Evolutionary conservation across 768 basidiomycete species (phyloP).

Genomic region (Boletellus ananiceps): DNA sequence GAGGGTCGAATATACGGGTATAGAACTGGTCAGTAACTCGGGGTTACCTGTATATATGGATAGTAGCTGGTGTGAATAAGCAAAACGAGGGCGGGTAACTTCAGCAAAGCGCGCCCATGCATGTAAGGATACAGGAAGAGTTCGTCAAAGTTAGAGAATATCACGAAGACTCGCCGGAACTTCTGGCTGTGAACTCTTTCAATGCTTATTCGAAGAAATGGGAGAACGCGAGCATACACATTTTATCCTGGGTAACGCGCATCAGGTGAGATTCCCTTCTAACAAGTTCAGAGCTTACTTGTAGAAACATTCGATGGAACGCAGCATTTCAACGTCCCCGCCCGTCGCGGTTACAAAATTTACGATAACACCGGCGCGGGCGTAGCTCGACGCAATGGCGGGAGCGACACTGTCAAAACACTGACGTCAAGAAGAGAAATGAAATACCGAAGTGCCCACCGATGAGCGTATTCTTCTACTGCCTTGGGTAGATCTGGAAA

Average conservation of each 20-base stretch:
- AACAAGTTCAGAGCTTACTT: constrained; percentile 49
- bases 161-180: constrained; percentile 88
- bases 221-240: constrained; percentile 53
- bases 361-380: constrained; percentile 86
- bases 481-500: constrained; percentile 79
- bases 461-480: constrained; percentile 96
- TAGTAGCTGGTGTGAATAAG: constrained; percentile 44
- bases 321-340: constrained; percentile 96
- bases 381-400: constrained; percentile 78
- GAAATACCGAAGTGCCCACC: constrained; percentile 43
- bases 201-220: constrained; percentile 15
- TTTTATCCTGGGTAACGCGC: constrained; percentile 63
- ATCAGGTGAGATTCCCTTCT: constrained; percentile 10
- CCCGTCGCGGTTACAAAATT: constrained; percentile 98
- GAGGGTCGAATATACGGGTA: constrained; percentile 66
- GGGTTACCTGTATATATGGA: constrained; percentile 42
- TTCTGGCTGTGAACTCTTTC: constrained; percentile 59
- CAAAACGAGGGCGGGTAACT: constrained; percentile 29
- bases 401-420: constrained; percentile 61
- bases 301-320: constrained; percentile 98
- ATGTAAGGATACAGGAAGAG: constrained; percentile 80
- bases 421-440: constrained; percentile 6
- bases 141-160: constrained; percentile 63
- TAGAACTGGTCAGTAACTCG: constrained; percentile 41
- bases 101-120: constrained; percentile 40